Evolutionary conservation across 192 early-diverging fungal genomes (phyloP), one percentile per base, ranked within the genome.

Genomic region (Haplosporangium gracile): DNA sequence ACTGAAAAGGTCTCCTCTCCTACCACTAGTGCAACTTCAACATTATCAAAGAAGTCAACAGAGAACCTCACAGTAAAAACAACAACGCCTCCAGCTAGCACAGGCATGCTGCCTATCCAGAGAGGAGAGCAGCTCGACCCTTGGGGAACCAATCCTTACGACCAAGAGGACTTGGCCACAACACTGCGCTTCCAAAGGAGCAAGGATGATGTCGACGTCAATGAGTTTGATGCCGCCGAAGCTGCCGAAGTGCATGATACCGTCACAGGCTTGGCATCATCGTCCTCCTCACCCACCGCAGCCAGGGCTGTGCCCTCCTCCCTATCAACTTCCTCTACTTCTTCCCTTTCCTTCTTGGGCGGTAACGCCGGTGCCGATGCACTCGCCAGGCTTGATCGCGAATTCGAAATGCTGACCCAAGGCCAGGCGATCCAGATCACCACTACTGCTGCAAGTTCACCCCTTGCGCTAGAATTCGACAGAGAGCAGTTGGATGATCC

Each of bases 401-500:
- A 86, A 65, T 86, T 86, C 39, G 84, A 86, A 26, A 80, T 80
- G 65, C 47, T 86, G 72, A 86, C 84, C 68, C 72, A 77, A 51
- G 84, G 84, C 18, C 79, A 86, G 51, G 70, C 84, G 24, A 80
- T 86, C 72, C 84, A 86, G 49, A 80, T 86, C 55, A 51, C 71
- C 16, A 73, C 75, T 18, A 77, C 83, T 55, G 57, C 60, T 15
- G 24, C 72, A 32, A 85, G 60, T 29, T 82, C 82, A 6, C 75
- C 84, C 32, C 29, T 81, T 26, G 78, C 69, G 1, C 68, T 81
- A 8, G 84, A 86, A 2, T 86, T 86, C 47, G 71, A 77, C 22
- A 76, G 79, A 55, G 84, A 86, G 53, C 84, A 86, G 51, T 74
- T 86, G 40, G 84, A 86, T 39, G 84, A 86, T 76, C 84, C 84